These are phyloP conservation scores for Mycena indigotica DNA, from an alignment of 768 basidiomycete species.

Conservation along the genomic window DNA sequence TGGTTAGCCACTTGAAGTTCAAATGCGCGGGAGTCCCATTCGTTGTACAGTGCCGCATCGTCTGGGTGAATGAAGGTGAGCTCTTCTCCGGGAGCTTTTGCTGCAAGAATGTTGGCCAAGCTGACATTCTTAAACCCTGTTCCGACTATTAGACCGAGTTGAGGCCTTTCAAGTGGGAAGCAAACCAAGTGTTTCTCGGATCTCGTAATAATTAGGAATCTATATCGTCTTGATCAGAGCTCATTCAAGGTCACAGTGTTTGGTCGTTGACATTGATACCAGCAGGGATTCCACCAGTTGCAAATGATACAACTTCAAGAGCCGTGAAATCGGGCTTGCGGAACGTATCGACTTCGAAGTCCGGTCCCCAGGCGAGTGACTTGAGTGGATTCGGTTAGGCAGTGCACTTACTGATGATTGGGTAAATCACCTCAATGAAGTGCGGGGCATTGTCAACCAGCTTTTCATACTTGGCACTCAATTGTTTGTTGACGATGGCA, in stretches of 20 bases:
- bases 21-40: conserved; percentile 78
- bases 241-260: conserved; percentile 2
- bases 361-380: conserved; percentile 81
- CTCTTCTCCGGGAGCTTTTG: conserved; percentile 50
- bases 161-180: too few species aligned
- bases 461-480: conserved; percentile 79
- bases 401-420: too few species aligned
- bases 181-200: conserved; percentile 60
- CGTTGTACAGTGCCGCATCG: conserved; percentile 72
- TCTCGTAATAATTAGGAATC: conserved; percentile 85
- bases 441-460: conserved; percentile 78
- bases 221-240: conserved; percentile 31
- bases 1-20: conserved; percentile 92
- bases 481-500: conserved; percentile 82
- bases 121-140: conserved; percentile 88
- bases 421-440: conserved; percentile 72
- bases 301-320: conserved; percentile 76
- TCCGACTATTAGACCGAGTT: background rate
- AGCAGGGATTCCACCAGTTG: conserved; percentile 84
- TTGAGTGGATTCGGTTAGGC: too few species aligned
- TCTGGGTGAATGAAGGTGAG: conserved; percentile 82
- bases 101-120: conserved; percentile 43
- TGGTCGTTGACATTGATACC: conserved; percentile 71
- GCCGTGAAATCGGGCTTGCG: conserved; percentile 88
- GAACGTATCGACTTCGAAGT: conserved; percentile 72